Evolutionary conservation across 305 asterid species (phyloP).

Genomic region (Stenogyne calaminthoides): DNA sequence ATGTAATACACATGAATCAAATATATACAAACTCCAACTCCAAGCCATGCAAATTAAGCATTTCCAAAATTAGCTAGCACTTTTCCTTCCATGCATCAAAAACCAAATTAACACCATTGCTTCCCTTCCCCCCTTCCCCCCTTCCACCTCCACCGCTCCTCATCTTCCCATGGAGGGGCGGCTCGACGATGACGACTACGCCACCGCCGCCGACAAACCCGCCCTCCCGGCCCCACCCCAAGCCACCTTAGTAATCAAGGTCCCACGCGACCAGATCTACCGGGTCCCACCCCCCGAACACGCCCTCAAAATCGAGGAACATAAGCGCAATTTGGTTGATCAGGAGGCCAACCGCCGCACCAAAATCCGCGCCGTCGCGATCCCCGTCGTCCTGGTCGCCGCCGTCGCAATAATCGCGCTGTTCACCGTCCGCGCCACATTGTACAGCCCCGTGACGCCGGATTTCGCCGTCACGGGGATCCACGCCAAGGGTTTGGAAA

Average conservation of each 20-base stretch:
- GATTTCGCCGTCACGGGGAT: constrained; percentile 39
- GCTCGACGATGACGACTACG: constrained; percentile 42
- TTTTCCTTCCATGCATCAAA: too few species aligned
- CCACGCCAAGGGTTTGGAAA: constrained; percentile 25
- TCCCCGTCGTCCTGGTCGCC: constrained; percentile 23
- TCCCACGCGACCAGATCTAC: constrained; percentile 73
- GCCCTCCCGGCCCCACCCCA: constrained; percentile 20
- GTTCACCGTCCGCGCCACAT: constrained; percentile 26
- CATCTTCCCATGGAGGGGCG: constrained; percentile 77
- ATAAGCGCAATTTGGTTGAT: constrained; percentile 22
- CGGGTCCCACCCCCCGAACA: constrained; percentile 82
- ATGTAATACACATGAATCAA: too few species aligned
- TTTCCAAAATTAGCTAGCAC: constrained; percentile 33
- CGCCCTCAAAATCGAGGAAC: constrained; percentile 51
- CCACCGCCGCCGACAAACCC: too few species aligned
- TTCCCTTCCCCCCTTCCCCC: not conserved
- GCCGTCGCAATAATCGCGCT: not conserved
- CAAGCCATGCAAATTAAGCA: constrained; percentile 24
- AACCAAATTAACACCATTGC: not conserved
- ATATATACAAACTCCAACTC: too few species aligned
- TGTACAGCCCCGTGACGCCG: constrained; percentile 51
- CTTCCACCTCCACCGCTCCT: constrained; percentile 64
- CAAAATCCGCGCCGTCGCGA: constrained; percentile 22
- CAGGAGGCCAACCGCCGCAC: constrained; percentile 15
- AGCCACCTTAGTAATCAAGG: constrained; percentile 43